Base-by-base conservation (phyloP, 2,329 filamentous ascomycete species). In the Ceratocystis eucalypticola region DNA sequence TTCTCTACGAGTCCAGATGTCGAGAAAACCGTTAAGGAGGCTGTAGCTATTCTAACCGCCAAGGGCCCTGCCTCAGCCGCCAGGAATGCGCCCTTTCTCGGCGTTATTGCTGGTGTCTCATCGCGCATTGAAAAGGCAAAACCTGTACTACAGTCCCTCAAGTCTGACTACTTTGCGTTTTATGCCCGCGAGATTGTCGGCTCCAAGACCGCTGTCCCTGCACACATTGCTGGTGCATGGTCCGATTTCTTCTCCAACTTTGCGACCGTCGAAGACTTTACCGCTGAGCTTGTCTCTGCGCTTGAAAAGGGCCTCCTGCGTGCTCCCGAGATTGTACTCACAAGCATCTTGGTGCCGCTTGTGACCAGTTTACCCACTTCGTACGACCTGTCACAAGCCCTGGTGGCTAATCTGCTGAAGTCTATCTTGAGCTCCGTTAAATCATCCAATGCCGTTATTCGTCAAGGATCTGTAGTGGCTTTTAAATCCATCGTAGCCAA, bases 371-470 rank as follows among this genome's bases (percentile, higher is more conserved):
- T 99, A 5, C 85, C 91, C 1, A 73, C 77, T 33, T 78, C 79
- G 5, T 81, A 94, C 71, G 93, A 99, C 71, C 80, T 97, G 20
- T 93, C 93, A 7, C 82, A 85, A 46, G 77, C 88, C 3, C 79
- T 97, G 20, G 81, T 83, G 64, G 79, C 81, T 30, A 88, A 88
- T 69, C 80, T 99, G 45, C 76, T 95, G 46, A 97, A 96, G 74
- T 90, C 91, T 5, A 78, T 99, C 12, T 77, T 97, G n/a, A 86
- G 91, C 50, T 96, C 91, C 73, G 80, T 92, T 74, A 96, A 96
- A 75, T 97, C 94, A 1, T 92, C 88, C 72, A 97, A 96, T 74
- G 78, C 84, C 15, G 76, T 76, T 1, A 90, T 96, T 69, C 86
- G 93, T 66, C 83, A 83, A 69, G 91, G 91, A 28, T 88, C 89